Base-by-base conservation (phyloP, 2,329 filamentous ascomycete species). In the Venturia carpophila region DNA sequence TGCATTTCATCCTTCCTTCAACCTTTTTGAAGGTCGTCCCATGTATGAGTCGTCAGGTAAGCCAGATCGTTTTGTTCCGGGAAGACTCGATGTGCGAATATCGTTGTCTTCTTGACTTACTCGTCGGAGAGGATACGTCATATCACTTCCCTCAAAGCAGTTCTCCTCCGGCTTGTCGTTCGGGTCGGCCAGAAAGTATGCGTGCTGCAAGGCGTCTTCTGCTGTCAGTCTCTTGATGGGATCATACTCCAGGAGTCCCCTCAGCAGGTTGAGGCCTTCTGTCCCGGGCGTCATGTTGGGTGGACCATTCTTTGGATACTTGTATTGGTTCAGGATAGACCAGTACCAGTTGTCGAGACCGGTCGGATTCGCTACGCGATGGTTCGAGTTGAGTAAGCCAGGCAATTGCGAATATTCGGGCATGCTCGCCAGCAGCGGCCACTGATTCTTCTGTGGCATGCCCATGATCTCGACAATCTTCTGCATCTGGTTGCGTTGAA, bases 391-490 rank as follows among this genome's bases (percentile, higher is more conserved):
- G 68, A 67, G 76, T 19, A 85, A 71, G 1, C 80, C 78, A 41
- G 81, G 79, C 5, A 96, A 81, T 69, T 94, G 89, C 45, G 78
- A 78, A 72, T 90, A 96, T 76, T 99, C 94, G 0, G 91, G 92
- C 89, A 96, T 96, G 47, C 87, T 84, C 1, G 85, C 80, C 1
- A 99, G 79, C 37, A 93, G 82, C 0, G 92, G 91, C 94, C 94
- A 99, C 34, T 87, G 85, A 62, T 96, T 90, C 71, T 93, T 93
- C 7, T 85, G 91, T 0, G 94, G 94, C 69, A 96, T 79, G 39
- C 94, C 94, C 80, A 99, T 88, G 68, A 99, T 92, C 73, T 99
- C 94, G 45, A 96, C 91, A 70, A 99, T 99, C 77, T 96, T 97
- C 73, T 94, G 91, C 93, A 99, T 97, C 78, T 99, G 94, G 71